Evolutionary conservation across 345 rosid genomes (phyloP), one percentile per base, ranked within the genome.

Genomic region (Cardiospermum halicacabum): DNA sequence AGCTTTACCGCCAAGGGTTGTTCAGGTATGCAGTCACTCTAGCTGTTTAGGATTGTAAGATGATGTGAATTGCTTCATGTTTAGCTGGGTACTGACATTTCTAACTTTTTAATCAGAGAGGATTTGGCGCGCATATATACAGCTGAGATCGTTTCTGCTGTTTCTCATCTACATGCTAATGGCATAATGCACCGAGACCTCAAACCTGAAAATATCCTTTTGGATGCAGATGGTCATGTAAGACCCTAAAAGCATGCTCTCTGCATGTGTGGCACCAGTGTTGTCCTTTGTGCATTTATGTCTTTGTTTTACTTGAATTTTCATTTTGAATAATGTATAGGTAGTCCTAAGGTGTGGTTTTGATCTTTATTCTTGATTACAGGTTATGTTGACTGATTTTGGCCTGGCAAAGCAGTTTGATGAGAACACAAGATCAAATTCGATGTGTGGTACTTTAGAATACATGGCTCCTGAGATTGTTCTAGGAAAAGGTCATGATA

Each of bases 371-470:
- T 11, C 53, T 53, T 53, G 12, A 54, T 27, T n/a, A 30, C 48
- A 79, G 83, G 83, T 76, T 40, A 76, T 76, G 80, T 53, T 76
- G 72, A 80, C 84, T 67, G 84, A 80, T 76, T 80, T 80, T 74
- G 84, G 84, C 65, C 74, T 80, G 26, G 84, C 81, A 10, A 80
- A 80, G 69, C 69, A 76, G 58, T 80, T 80, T 32, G 84, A 74
- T 11, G 81, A 76, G 56, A 73, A 74, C 65, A 68, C 78, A 6
- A 73, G 78, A 71, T 76, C 84, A 47, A 80, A 80, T 74, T 80
- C 84, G 2, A 70, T 80, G 81, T 80, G 84, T 68, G 84, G 84
- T 66, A 80, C 84, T 43, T 75, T 76, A 68, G 84, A 76, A 51
- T 80, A 80, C 66, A 80, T 80, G 84, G 74, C 84, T 47, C 84